Evolutionary conservation across 345 rosid genomes (phyloP).

Genomic region (Cardamine chenopodiifolia): DNA sequence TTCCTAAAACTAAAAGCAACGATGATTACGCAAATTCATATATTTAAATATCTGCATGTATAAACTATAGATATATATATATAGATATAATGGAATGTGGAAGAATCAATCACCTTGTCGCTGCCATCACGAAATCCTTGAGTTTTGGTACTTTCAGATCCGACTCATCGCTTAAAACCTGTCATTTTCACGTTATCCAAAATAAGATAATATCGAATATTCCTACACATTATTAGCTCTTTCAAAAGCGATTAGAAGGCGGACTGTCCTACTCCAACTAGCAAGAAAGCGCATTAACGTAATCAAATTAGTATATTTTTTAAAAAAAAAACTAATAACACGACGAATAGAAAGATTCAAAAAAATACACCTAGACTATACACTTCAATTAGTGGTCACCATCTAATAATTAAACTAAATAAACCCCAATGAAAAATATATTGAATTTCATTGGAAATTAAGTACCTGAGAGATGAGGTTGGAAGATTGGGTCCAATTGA

Average conservation of each 20-base stretch:
- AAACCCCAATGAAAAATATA: not conserved
- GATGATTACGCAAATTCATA: not conserved
- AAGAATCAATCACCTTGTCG: constrained; percentile 65
- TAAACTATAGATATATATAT: not conserved
- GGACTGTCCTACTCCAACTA: too few relatives aligned
- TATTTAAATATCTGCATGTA: not conserved
- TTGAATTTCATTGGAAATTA: not conserved
- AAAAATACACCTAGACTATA: not conserved
- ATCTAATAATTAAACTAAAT: not conserved
- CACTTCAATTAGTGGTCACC: not conserved
- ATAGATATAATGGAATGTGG: not conserved
- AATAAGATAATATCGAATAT: not conserved
- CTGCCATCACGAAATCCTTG: constrained; percentile 75
- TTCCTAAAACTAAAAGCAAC: not conserved
- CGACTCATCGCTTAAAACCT: constrained; percentile 65
- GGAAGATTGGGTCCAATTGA: constrained; percentile 83
- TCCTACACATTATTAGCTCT: not conserved
- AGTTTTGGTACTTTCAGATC: constrained; percentile 60
- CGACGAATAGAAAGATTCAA: not conserved
- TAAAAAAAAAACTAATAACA: not conserved
- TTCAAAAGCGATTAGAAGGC: too few relatives aligned
- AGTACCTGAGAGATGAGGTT: constrained; percentile 59
- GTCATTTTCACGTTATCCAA: not conserved
- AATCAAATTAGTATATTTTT: not conserved
- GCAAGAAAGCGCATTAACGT: not conserved